Conservation (phyloP, 2,329 filamentous ascomycete species). For the Fusarium haematococcum region DNA sequence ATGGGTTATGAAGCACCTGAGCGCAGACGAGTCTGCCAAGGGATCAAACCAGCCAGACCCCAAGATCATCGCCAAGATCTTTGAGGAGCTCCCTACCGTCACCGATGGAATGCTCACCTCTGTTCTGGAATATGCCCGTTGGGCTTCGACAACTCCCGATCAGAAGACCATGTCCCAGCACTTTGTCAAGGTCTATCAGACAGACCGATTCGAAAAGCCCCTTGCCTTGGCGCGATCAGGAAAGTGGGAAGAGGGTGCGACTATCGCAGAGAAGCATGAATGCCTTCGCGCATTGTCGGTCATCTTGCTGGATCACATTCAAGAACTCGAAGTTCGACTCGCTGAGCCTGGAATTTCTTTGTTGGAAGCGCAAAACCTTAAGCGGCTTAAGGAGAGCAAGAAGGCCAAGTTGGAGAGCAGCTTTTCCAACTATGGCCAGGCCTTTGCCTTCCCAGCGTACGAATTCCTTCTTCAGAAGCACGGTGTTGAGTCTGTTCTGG, state of each 20-base stretch:
- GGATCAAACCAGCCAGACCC: slow-evolving; percentile 51
- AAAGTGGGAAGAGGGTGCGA: slow-evolving; percentile 69
- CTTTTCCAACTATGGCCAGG: slow-evolving; percentile 73
- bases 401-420: slow-evolving; percentile 62
- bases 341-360: slow-evolving; percentile 44
- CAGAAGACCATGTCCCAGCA: slow-evolving; percentile 57
- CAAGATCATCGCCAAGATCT: slow-evolving; percentile 58
- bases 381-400: slow-evolving; percentile 54
- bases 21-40: slow-evolving; percentile 48
- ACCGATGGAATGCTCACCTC: slow-evolving; percentile 68
- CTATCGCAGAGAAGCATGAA: slow-evolving; percentile 68
- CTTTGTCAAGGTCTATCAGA: slow-evolving; percentile 61
- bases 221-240: slow-evolving; percentile 65
- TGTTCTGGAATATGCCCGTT: slow-evolving; percentile 65
- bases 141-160: slow-evolving; percentile 59
- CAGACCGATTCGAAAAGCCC: slow-evolving; percentile 64
- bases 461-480: slow-evolving; percentile 77
- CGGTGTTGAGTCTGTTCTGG: slow-evolving; percentile 75
- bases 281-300: slow-evolving; percentile 67
- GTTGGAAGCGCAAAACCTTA: slow-evolving; percentile 46
- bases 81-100: slow-evolving; percentile 61
- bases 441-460: slow-evolving; percentile 83
- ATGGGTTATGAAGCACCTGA: slow-evolving; percentile 64
- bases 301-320: slow-evolving; percentile 66
- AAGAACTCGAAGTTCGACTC: slow-evolving; percentile 49